Base-by-base conservation (phyloP, 1,284 basidiomycete genomes). In the Heterobasidion annosum region DNA sequence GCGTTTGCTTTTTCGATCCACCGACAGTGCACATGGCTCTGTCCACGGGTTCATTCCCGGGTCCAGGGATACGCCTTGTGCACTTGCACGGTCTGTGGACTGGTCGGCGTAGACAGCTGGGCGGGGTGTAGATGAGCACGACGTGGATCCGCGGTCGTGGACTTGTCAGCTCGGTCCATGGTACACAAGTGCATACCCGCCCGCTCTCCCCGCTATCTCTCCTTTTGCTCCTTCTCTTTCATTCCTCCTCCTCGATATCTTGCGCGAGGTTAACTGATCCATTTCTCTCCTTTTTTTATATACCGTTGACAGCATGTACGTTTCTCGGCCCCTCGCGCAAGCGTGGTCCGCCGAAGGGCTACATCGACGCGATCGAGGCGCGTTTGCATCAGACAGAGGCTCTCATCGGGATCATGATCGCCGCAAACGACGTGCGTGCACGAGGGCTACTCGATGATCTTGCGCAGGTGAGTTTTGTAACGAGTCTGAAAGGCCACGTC, bases 341-440 rank as follows among this genome's bases (percentile, higher is more conserved):
- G 66, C 82, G 88, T 58, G 87, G 88, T 1, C 90, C 90, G 8
- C 90, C 90, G 12, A 91, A 91, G 64, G 91, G 91, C 2, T 93
- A 93, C 72, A 93, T 93, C 65, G 89, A 93, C 65, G 90, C 90
- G 32, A 91, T 93, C 63, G 91, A 93, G 67, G 88, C 88, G 10
- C 81, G 91, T 10, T 73, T 93, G 9, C 91, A 93, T 63, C 89
- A 93, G 64, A 89, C 89, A 44, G 91, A 93, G 66, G 89, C 91
- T 0, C 73, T 93, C 46, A 72, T 93, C 18, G 90, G 89, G 50
- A 84, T 90, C 60, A 72, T 93, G 52, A 73, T 93, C 46, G 75
- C 82, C 50, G 78, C 81, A 43, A 75, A 76, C 50, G 89, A 92
- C 61, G 70, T 75, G 7, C 76, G 88, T 12, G 82, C 86, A 4